phyloP scores from a whole-genome alignment of 2,329 filamentous ascomycete genomes.

The Macrophomina tecta region DNA sequence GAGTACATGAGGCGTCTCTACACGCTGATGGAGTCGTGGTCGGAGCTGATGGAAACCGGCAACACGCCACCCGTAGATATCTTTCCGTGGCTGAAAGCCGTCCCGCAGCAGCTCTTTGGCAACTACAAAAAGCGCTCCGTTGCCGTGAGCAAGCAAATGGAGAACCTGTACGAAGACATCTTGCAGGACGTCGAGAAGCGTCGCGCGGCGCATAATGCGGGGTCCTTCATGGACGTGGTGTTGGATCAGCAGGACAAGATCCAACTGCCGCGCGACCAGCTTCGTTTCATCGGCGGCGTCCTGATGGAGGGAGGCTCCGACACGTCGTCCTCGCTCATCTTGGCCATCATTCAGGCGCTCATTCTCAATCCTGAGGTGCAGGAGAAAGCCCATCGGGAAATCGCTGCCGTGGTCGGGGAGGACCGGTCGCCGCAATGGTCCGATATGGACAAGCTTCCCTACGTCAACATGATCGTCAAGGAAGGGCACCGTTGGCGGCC shows the following conservation, averaged over 20 bases:
- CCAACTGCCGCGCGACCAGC: constrained; percentile 31
- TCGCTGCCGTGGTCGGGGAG: not conserved
- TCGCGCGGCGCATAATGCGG: constrained; percentile 28
- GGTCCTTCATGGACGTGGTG: constrained; percentile 37
- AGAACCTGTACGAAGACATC: not conserved
- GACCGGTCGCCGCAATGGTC: constrained; percentile 1
- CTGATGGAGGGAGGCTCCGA: constrained; percentile 46
- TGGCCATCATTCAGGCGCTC: constrained; percentile 8
- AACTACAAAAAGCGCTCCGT: not conserved
- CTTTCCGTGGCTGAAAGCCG: constrained; percentile 39
- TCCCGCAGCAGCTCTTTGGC: not conserved
- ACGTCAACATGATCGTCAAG: constrained; percentile 34
- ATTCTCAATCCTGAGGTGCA: not conserved
- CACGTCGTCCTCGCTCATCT: constrained; percentile 39
- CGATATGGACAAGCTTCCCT: constrained; percentile 16
- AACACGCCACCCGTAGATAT: constrained; percentile 57
- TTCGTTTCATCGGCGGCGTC: constrained; percentile 47
- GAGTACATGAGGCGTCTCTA: constrained; percentile 49
- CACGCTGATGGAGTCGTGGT: constrained; percentile 50
- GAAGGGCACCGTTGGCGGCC: constrained; percentile 45
- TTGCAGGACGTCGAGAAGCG: not conserved
- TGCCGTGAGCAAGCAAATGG: constrained; percentile 1
- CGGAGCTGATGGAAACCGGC: constrained; percentile 51
- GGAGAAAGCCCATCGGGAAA: constrained; percentile 8
- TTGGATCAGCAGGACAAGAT: constrained; percentile 32